Evolutionary conservation across 1,284 basidiomycete genomes (phyloP), one percentile per base, ranked within the genome.

Genomic region (Melampsora americana): DNA sequence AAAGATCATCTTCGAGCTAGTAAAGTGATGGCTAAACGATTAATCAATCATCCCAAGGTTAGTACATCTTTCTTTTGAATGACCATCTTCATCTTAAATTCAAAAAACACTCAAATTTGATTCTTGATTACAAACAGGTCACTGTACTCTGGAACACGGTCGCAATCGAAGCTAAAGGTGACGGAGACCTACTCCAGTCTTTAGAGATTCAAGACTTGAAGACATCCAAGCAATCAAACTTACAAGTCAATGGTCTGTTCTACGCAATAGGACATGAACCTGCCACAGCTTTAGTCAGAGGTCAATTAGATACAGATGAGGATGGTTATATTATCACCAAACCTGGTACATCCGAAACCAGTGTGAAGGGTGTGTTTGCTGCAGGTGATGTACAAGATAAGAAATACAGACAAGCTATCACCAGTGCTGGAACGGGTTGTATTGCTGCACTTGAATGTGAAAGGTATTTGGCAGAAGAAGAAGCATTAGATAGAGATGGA

Each of bases 301-400:
- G 87, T 28, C 95, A 98, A 84, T 83, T 99, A 67, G 89, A 93
- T 79, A 91, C 90, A 16, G 96, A 98, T 83, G 86, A 87, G 7
- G 95, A 98, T 78, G 95, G 96, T 16, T 99, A 99, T 85, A 95
- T 99, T 82, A 87, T 93, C 82, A 98, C 95, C 42, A 89, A 93
- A 11, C 95, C 96, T 5, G 96, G 96, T 16, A 97, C 95, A n/a
- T 90, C 95, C 16, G 90, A 95, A 85, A 98, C 95, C 1, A 92
- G 89, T 77, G 89, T 99, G 79, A 91, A 90, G 83, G 95, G 95
- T 79, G 92, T 99, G 44, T 99, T 95, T 83, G 95, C 96, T 0
- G 95, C 95, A n/a, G 95, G 96, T 79, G 96, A 99, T 82, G 95
- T 99, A 0, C 96, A 98, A 85, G 95, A 99, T 83, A 98, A 98